Evolutionary conservation across 192 early-diverging fungal species (phyloP), one percentile per base, ranked within the genome.

Genomic region (Mortierella claussenii): DNA sequence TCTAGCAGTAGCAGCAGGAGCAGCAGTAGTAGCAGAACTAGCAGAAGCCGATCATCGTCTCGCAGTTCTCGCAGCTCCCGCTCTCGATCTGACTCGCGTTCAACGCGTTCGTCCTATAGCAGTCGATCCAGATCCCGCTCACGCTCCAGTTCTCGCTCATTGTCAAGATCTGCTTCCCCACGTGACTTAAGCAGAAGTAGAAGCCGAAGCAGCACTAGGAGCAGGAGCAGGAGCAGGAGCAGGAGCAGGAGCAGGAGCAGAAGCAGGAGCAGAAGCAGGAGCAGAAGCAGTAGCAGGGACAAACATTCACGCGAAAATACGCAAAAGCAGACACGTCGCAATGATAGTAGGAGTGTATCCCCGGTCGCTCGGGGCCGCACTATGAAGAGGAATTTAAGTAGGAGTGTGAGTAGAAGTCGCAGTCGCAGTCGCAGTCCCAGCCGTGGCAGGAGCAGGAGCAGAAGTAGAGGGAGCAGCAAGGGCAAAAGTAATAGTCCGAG

Each of bases 381-480:
- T 45, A n/a, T 24, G 20, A 53, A 28, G 3, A 28, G 60, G 12
- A 73, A 69, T 49, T 12, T 37, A 6, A 69, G 48, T 33, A 69
- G 61, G 15, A 79, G 74, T 43, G 48, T 55, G 27, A 68, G 54
- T 17, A 59, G 71, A 18, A 73, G 40, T 20, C 31, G 18, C 36
- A 68, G 46, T n/a, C 60, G 60, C 17, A 69, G 70, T 30, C 55
- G 80, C 24, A 65, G 79, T 34, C 7, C 65, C 0, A 74, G 62
- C 51, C 59, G 53, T 9, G 65, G 64, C 51, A 32, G 45, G 13
- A 55, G 59, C 28, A 24, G 46, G n/a, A 61, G 54, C 20, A 54
- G 71, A 18, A 69, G 70, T 30, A 23, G 45, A 15, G 49, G 59
- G 18, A 24, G 48, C n/a, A 65, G 63, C 12, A 46, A 47, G 21